Conservation (phyloP, 2,329 filamentous ascomycete species). For the Colletotrichum noveboracense region DNA sequence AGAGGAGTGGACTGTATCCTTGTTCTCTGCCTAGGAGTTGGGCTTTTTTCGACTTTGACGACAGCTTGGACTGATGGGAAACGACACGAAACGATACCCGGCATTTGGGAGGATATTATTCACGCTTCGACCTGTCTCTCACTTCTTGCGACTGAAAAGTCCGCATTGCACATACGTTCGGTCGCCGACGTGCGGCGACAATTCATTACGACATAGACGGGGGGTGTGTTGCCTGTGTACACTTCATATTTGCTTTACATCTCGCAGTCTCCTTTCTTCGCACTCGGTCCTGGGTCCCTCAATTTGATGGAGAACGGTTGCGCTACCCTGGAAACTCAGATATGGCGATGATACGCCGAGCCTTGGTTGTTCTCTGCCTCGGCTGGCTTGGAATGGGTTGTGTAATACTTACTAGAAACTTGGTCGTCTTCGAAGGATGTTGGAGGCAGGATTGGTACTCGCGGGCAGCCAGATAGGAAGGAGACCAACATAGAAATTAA, state of each 20-base stretch:
- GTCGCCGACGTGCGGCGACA: not conserved
- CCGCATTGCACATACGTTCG: slow-evolving; percentile 11
- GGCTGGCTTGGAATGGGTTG: not conserved
- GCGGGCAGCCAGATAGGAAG: not conserved
- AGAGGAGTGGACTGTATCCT: not conserved
- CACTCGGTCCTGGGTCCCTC: not conserved
- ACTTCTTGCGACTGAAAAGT: not conserved
- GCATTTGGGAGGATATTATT: slow-evolving; percentile 15
- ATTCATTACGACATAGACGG: not conserved
- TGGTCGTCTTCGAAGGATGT: not conserved
- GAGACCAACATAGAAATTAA: not conserved
- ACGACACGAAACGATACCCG: slow-evolving; percentile 19
- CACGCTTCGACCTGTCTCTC: slow-evolving; percentile 11
- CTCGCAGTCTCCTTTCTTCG: not conserved
- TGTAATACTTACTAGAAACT: not conserved
- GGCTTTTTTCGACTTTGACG: slow-evolving; percentile 9
- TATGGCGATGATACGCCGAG: not conserved
- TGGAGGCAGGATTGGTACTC: not conserved
- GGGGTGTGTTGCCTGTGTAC: not conserved
- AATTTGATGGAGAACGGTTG: not conserved
- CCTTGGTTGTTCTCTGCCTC: slow-evolving; percentile 1
- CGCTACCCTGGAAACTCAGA: not conserved
- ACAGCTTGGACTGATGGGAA: slow-evolving; percentile 15
- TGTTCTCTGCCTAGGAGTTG: not conserved
- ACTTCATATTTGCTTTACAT: slow-evolving; percentile 10